Evolutionary conservation across 305 asterid species (phyloP).

Genomic region (Caryopteris hybrid): DNA sequence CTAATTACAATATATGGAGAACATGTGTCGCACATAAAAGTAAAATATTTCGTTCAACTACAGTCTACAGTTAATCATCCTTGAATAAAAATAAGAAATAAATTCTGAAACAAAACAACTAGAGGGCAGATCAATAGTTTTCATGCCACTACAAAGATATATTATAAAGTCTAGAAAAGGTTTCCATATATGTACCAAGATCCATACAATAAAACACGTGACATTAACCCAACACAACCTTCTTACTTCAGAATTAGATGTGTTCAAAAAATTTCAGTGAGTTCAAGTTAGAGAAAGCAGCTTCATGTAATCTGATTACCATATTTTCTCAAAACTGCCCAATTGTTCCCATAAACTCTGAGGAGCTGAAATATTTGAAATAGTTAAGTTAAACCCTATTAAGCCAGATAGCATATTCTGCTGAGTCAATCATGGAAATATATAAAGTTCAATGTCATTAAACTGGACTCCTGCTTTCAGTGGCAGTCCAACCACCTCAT

Average conservation of each 20-base stretch:
- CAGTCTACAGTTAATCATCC: not conserved
- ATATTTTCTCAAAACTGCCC: not conserved
- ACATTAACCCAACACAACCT: not conserved
- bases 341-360: not conserved
- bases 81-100: not conserved
- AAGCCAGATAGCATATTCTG: too few species aligned
- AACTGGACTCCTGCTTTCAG: not conserved
- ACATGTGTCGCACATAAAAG: not conserved
- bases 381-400: not conserved
- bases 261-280: not conserved
- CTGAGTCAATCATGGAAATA: too few species aligned
- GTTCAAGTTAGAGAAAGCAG: too few species aligned
- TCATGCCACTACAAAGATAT: not conserved
- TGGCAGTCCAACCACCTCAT: not conserved
- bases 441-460: not conserved
- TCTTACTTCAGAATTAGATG: not conserved
- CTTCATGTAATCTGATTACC: too few species aligned
- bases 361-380: not conserved
- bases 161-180: not conserved
- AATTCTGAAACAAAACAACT: not conserved
- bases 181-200: not conserved
- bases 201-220: not conserved
- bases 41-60: not conserved
- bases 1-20: constrained; percentile 2
- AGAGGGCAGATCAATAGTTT: not conserved